These are phyloP conservation scores for Penicillium flavigenum DNA, from an alignment of 495 filamentous ascomycete genomes.

Conservation along the genomic window DNA sequence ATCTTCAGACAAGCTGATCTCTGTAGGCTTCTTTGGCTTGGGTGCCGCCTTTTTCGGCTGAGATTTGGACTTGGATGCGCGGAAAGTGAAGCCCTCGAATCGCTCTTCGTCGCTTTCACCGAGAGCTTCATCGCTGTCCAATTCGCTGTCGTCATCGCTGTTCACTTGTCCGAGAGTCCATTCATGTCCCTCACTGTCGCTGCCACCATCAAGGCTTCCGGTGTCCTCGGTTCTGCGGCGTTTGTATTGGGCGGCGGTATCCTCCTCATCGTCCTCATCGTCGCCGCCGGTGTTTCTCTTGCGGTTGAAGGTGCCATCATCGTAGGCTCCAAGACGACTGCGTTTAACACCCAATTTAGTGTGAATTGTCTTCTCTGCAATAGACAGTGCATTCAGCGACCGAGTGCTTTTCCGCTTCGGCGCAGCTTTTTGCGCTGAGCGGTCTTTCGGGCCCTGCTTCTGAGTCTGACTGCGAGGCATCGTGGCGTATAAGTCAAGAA, in stretches of 20 bases:
- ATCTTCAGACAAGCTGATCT: constrained; percentile 57
- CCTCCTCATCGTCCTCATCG: constrained; percentile 51
- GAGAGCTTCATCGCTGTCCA: constrained; percentile 93
- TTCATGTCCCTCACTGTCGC: constrained; percentile 83
- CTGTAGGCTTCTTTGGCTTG: constrained; percentile 31
- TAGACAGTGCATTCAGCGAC: constrained; percentile 78
- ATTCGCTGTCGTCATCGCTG: constrained; percentile 75
- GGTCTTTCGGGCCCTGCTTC: constrained; percentile 48
- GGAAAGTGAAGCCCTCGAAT: constrained; percentile 74
- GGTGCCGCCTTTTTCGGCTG: constrained; percentile 29
- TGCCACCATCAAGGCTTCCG: constrained; percentile 57
- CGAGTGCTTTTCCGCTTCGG: constrained; percentile 55
- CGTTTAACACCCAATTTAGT: constrained; percentile 51
- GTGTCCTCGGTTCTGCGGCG: constrained; percentile 40
- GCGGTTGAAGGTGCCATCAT: constrained; percentile 45
- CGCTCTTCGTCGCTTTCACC: constrained; percentile 83
- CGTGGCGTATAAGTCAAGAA: constrained; percentile 21
- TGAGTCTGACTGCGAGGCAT: constrained; percentile 71
- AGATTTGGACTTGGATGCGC: constrained; percentile 52
- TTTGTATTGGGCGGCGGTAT: constrained; percentile 48
- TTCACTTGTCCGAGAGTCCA: constrained; percentile 79
- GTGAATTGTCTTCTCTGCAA: constrained; percentile 65
- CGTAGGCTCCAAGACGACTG: constrained; percentile 58
- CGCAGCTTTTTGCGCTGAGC: constrained; percentile 42
- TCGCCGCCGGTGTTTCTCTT: constrained; percentile 41